Conservation (phyloP, 2,329 filamentous ascomycete species). For the Botrytis squamosa region DNA sequence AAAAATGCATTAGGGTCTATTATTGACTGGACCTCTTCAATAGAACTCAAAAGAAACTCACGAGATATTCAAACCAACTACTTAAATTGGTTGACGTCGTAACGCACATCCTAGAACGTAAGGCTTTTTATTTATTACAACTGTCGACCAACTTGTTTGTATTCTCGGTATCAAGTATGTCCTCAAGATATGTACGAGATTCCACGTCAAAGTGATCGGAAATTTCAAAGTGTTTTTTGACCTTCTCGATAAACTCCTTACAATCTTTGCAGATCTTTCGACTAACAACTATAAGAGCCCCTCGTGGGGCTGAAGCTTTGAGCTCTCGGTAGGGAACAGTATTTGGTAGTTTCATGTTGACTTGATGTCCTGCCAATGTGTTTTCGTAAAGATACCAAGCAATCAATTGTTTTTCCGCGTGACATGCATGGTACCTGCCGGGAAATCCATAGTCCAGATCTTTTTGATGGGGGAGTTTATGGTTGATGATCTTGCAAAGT, state of each 20-base stretch:
- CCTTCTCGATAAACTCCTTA: neutral
- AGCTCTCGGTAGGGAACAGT: neutral
- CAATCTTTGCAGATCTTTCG: neutral
- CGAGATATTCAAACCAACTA: too few species aligned
- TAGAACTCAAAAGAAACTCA: too few species aligned
- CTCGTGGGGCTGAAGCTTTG: neutral
- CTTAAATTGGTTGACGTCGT: too few species aligned
- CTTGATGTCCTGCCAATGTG: neutral
- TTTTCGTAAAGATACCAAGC: neutral
- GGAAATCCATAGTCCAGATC: neutral
- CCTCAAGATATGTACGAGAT: neutral
- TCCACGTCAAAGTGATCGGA: neutral
- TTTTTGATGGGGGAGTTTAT: neutral
- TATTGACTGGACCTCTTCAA: too few species aligned
- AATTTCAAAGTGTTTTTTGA: neutral
- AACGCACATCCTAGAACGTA: too few species aligned
- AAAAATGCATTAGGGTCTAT: too few species aligned
- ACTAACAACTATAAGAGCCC: neutral
- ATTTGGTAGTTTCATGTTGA: neutral
- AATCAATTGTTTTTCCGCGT: neutral
- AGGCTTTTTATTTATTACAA: neutral
- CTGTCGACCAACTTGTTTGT: accelerated
- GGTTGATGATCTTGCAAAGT: neutral
- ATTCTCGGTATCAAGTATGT: neutral
- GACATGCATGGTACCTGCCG: neutral